Percentiles rank a stretch among this genome's conserved stretches.
These are phyloP conservation scores for Claviceps sp. DNA, from an alignment of 2,329 filamentous ascomycete species.

Conservation along the genomic window DNA sequence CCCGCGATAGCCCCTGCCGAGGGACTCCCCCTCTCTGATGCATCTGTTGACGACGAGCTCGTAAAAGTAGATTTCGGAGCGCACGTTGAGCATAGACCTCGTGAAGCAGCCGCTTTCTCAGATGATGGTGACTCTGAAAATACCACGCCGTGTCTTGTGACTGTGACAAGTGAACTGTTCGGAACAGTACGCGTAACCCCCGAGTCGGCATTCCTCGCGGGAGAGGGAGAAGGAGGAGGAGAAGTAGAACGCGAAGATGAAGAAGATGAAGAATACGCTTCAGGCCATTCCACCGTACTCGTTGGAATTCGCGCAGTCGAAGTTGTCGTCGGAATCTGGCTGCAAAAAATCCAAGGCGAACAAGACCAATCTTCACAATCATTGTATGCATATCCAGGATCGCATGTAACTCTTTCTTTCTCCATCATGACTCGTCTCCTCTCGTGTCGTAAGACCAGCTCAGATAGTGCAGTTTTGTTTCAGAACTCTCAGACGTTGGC, in stretches of 20 bases:
- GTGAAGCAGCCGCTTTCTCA: background rate
- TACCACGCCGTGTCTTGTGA: constrained; percentile 21
- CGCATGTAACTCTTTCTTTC: constrained; percentile 12
- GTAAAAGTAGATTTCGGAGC: background rate
- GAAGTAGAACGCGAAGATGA: no score
- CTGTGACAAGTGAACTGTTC: constrained; percentile 20
- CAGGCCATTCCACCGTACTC: background rate
- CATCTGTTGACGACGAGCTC: background rate
- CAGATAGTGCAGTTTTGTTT: background rate
- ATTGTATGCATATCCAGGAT: constrained; percentile 21
- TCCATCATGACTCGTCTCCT: background rate
- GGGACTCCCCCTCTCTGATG: constrained; percentile 5
- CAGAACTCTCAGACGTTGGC: no score
- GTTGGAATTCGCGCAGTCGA: background rate
- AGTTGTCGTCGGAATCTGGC: background rate
- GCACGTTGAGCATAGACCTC: background rate
- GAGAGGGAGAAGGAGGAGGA: background rate
- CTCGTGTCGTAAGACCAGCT: background rate
- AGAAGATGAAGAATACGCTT: background rate
- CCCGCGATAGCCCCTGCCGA: constrained; percentile 21
- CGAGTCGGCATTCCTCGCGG: constrained; percentile 20
- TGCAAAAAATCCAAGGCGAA: constrained; percentile 31
- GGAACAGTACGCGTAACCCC: constrained; percentile 23
- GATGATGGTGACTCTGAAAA: constrained; percentile 8
- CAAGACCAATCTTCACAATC: constrained; percentile 24